phyloP scores from a whole-genome alignment of 352 stramenopile species.

The Peronospora belbahrii region DNA sequence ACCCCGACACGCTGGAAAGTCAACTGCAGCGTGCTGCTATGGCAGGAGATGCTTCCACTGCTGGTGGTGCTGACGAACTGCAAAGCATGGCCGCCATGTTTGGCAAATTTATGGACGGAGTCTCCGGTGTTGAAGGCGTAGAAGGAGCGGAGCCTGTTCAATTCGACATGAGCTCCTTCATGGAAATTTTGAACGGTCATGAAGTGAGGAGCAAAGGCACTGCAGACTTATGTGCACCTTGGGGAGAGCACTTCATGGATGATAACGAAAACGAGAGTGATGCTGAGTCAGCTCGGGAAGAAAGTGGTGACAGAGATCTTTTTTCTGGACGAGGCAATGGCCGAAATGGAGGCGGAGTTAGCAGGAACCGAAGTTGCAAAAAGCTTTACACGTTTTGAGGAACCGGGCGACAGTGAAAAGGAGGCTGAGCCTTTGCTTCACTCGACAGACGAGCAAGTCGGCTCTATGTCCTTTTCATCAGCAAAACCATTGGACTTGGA shows the following conservation, averaged over 20 bases:
- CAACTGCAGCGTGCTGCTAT: slow-evolving; percentile 36
- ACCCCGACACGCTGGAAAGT: slow-evolving; percentile 66
- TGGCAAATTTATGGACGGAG: slow-evolving; percentile 53
- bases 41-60: background rate
- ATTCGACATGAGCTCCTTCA: slow-evolving; percentile 62
- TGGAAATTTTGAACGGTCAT: slow-evolving; percentile 48
- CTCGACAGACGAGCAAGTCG: slow-evolving; percentile 5
- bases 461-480: slow-evolving; percentile 17
- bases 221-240: slow-evolving; percentile 11
- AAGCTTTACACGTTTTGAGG: slow-evolving; percentile 41
- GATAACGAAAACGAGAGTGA: slow-evolving; percentile 27
- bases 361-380: slow-evolving; percentile 39
- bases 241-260: slow-evolving; percentile 22
- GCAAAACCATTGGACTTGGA: slow-evolving; percentile 62
- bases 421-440: slow-evolving; percentile 1
- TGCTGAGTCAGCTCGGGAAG: slow-evolving; percentile 22
- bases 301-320: slow-evolving; percentile 27
- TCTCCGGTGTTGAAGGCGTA: slow-evolving; percentile 65
- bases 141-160: slow-evolving; percentile 43
- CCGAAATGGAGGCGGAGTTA: slow-evolving; percentile 71
- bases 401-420: slow-evolving; percentile 11
- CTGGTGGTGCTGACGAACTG: slow-evolving; percentile 50
- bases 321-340: slow-evolving; percentile 54
- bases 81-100: slow-evolving; percentile 71
- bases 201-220: background rate